Evolutionary conservation across 2,329 filamentous ascomycete species (phyloP).

Genomic region (Apiospora sp.): DNA sequence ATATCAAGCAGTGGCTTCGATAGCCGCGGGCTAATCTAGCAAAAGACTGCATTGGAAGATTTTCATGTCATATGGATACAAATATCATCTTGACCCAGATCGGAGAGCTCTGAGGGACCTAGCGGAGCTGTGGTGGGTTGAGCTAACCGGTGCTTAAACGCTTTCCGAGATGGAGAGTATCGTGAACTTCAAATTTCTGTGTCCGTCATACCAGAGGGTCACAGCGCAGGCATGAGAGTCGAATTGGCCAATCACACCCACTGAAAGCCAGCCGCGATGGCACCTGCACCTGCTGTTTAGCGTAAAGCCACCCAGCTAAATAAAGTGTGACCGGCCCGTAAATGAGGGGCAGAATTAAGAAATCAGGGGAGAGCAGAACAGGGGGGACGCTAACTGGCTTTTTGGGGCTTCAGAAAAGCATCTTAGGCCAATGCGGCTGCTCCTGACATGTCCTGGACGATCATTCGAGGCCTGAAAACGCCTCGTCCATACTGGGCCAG

Average conservation of each 20-base stretch:
- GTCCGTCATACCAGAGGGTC: not conserved
- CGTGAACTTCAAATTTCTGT: constrained; percentile 1
- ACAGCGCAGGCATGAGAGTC: not conserved
- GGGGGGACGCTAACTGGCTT: not conserved
- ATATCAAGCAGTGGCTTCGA: constrained; percentile 17
- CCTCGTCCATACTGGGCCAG: not conserved
- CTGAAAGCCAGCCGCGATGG: not conserved
- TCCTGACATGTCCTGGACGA: not conserved
- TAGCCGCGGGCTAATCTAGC: constrained; percentile 21
- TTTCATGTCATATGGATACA: not conserved
- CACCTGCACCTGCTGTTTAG: not conserved
- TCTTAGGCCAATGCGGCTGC: not conserved
- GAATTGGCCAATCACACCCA: constrained; percentile 4
- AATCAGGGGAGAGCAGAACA: not conserved
- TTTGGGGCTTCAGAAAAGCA: not conserved
- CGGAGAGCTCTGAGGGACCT: not conserved
- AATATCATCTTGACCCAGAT: not conserved
- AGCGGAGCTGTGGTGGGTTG: not conserved
- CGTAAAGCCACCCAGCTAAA: not conserved
- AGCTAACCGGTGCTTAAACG: not conserved
- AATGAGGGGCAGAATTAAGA: not conserved
- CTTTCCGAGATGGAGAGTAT: constrained; percentile 5
- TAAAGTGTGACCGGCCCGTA: constrained; percentile 4
- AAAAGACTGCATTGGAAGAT: constrained; percentile 26
- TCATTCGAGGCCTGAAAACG: constrained; percentile 1